A percentile compares a stretch with the other conserved stretches of the same genome.
These are phyloP conservation scores for Platismatia glauca DNA, from an alignment of 495 filamentous ascomycete species.

Conservation along the genomic window DNA sequence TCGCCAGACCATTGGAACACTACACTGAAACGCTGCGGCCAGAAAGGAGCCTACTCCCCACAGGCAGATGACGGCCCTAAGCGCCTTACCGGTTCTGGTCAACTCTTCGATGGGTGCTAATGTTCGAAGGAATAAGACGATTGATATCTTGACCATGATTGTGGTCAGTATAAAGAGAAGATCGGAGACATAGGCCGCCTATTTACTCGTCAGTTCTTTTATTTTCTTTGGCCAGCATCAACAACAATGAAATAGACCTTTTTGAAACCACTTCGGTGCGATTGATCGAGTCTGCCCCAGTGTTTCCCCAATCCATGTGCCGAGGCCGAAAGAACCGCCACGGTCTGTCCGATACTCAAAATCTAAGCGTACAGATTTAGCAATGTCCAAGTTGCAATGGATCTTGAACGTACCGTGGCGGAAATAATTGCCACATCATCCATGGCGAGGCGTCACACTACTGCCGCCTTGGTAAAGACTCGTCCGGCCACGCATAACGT, in stretches of 20 bases:
- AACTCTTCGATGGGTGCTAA: background rate
- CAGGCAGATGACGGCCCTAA: background rate
- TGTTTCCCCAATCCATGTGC: background rate
- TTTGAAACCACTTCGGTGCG: too few species aligned
- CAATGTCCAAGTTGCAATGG: background rate
- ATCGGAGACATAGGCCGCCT: background rate
- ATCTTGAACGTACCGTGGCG: background rate
- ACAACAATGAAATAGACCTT: too few species aligned
- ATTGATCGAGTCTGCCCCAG: background rate
- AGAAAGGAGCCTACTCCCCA: background rate
- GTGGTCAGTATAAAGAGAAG: background rate
- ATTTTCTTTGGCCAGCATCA: background rate
- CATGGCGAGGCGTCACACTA: background rate
- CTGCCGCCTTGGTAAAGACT: background rate
- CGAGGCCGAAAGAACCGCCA: background rate
- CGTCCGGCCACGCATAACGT: background rate
- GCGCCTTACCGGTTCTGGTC: background rate
- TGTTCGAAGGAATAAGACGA: background rate
- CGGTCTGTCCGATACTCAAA: background rate
- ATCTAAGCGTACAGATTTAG: background rate
- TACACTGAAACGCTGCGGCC: background rate
- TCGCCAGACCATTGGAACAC: background rate
- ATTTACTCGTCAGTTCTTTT: background rate
- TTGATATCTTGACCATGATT: background rate
- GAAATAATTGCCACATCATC: background rate